Conservation (phyloP, 768 basidiomycete species). For the Multifurca ochricompacta region DNA sequence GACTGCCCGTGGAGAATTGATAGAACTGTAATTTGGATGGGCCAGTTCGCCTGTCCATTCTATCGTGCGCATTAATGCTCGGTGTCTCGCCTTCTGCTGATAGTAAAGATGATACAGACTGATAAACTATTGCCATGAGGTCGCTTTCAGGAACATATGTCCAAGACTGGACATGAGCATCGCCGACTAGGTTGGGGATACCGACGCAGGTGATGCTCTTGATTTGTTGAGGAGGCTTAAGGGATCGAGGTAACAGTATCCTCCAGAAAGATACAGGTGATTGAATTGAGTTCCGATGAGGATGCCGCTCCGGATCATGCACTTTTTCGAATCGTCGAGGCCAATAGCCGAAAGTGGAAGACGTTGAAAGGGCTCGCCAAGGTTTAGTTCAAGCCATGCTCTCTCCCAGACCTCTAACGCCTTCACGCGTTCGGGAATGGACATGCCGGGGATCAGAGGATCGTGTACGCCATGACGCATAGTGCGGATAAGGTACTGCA, state of each 20-base stretch:
- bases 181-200: slow-evolving; percentile 2
- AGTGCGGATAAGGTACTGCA: slow-evolving; percentile 13
- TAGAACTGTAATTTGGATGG: neutral
- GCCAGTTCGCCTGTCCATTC: neutral
- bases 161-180: slow-evolving; percentile 3
- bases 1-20: slow-evolving; percentile 11
- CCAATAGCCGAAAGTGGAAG: neutral
- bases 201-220: neutral
- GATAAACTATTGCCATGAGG: slow-evolving; percentile 4
- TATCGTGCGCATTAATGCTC: neutral
- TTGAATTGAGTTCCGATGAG: neutral
- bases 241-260: slow-evolving; percentile 7
- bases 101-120: neutral
- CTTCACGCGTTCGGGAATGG: slow-evolving; percentile 3
- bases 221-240: neutral
- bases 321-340: neutral
- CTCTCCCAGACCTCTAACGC: slow-evolving; percentile 9
- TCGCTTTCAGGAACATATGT: slow-evolving; percentile 6
- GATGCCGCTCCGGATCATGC: slow-evolving; percentile 3
- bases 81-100: neutral
- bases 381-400: slow-evolving; percentile 1
- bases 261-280: neutral
- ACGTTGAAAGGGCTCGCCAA: neutral
- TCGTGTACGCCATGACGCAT: slow-evolving; percentile 9
- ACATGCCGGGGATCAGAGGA: neutral